Percentiles rank a stretch among this genome's conserved stretches.
Conservation (phyloP, 148 eudicot genomes). For the Agrostemma githago region DNA sequence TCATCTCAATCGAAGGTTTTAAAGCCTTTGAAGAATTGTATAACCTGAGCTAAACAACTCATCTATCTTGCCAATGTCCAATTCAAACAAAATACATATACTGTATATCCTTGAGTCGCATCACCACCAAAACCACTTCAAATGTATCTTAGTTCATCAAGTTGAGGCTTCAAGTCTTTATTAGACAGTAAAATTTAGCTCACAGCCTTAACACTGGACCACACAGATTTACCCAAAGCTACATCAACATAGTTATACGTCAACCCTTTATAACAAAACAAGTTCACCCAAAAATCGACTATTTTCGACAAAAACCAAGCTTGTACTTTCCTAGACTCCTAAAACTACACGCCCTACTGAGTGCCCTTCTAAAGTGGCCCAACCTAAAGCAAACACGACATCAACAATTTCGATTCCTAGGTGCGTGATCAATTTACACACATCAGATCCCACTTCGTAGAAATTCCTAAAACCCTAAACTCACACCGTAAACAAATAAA, state of each 20-base stretch:
- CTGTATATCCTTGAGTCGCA: background rate
- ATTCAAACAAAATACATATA: background rate
- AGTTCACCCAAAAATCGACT: background rate
- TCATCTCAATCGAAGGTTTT: background rate
- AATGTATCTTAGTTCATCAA: background rate
- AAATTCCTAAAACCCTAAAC: constrained; percentile 1
- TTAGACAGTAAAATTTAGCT: background rate
- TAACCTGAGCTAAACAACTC: background rate
- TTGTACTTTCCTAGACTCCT: background rate
- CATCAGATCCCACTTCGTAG: background rate
- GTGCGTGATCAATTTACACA: background rate
- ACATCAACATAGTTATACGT: background rate
- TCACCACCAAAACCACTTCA: background rate
- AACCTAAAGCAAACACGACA: background rate
- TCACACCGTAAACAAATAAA: background rate
- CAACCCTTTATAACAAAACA: background rate
- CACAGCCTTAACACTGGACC: background rate
- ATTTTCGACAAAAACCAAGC: background rate
- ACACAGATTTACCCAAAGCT: background rate
- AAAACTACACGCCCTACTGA: background rate
- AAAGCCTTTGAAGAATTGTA: background rate
- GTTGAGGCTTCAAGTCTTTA: background rate
- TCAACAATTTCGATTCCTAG: background rate
- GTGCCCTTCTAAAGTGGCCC: background rate
- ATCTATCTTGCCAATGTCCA: background rate